These are phyloP conservation scores for Raphanus sativus DNA, from an alignment of 345 rosid genomes.

Conservation along the genomic window DNA sequence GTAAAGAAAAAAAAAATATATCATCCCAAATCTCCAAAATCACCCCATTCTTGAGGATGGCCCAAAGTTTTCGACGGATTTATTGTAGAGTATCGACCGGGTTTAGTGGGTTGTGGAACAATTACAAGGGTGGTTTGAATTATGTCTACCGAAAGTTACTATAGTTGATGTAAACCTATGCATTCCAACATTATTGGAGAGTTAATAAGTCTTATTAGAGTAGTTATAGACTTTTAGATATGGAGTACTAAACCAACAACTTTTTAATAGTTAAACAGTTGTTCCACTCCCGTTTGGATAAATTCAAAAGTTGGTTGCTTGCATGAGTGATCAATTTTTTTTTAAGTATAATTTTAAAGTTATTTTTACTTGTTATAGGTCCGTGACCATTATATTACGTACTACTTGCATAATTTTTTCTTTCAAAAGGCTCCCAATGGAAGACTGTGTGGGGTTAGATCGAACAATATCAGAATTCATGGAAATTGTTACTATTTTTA, in stretches of 20 bases:
- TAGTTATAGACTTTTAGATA: not conserved
- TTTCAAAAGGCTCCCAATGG: not conserved
- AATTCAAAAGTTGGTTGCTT: not conserved
- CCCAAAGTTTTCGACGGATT: constrained; percentile 22
- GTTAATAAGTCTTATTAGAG: not conserved
- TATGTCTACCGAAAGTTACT: constrained; percentile 20
- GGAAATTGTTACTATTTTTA: not conserved
- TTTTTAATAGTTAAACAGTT: not conserved
- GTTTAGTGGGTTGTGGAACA: constrained; percentile 8
- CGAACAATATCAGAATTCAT: not conserved
- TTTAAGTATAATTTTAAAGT: too few species aligned
- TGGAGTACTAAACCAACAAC: not conserved
- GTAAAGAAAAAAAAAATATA: too few species aligned
- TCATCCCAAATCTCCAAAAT: too few species aligned
- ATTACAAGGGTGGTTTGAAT: constrained; percentile 15
- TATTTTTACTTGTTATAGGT: not conserved
- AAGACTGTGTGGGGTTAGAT: not conserved
- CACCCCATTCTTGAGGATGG: constrained; percentile 18
- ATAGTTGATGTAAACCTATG: not conserved
- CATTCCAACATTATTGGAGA: not conserved
- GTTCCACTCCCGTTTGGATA: not conserved
- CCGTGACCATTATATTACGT: not conserved
- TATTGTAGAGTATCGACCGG: constrained; percentile 14
- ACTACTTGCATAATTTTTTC: not conserved
- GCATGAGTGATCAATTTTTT: not conserved